Percentiles rank a stretch among this genome's conserved stretches.
Evolutionary conservation across 1,139 yeast species (phyloP).

Genomic region (Protomyces pachydermus): DNA sequence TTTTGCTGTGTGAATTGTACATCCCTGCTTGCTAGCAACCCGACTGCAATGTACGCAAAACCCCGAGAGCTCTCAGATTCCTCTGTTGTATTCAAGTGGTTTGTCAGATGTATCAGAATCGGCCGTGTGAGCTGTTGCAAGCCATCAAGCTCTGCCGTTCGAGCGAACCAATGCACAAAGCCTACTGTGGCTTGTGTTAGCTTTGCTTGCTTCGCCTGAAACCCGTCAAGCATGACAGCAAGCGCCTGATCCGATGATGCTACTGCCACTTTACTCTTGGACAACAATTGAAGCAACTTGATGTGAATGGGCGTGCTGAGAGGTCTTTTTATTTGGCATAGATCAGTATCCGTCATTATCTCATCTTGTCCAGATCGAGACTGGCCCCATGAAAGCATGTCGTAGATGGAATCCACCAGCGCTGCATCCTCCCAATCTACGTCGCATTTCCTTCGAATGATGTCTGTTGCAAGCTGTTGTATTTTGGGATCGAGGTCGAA

Average conservation of each 20-base stretch:
- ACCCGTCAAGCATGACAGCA: constrained; percentile 49
- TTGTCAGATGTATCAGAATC: constrained; percentile 32
- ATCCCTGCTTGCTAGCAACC: constrained; percentile 38
- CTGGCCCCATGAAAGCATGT: background rate
- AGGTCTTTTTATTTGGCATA: constrained; percentile 44
- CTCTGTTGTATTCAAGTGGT: background rate
- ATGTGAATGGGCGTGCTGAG: constrained; percentile 56
- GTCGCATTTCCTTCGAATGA: constrained; percentile 47
- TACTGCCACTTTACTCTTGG: constrained; percentile 53
- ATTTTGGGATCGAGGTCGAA: constrained; percentile 55
- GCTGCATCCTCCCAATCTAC: constrained; percentile 51
- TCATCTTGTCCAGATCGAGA: background rate
- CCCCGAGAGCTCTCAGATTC: background rate
- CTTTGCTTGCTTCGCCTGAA: constrained; percentile 48
- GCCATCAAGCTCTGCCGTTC: constrained; percentile 29
- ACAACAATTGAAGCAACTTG: constrained; percentile 50
- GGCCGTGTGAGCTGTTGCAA: constrained; percentile 25
- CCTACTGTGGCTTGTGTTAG: constrained; percentile 50
- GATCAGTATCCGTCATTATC: background rate
- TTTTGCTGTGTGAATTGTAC: constrained; percentile 47
- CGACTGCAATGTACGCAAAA: constrained; percentile 11
- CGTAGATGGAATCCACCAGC: constrained; percentile 39
- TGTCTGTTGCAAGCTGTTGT: constrained; percentile 50
- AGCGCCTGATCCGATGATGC: constrained; percentile 38
- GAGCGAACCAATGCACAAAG: constrained; percentile 55